Evolutionary conservation across 2,329 filamentous ascomycete species (phyloP).

Genomic region (Verticillium isaacii): DNA sequence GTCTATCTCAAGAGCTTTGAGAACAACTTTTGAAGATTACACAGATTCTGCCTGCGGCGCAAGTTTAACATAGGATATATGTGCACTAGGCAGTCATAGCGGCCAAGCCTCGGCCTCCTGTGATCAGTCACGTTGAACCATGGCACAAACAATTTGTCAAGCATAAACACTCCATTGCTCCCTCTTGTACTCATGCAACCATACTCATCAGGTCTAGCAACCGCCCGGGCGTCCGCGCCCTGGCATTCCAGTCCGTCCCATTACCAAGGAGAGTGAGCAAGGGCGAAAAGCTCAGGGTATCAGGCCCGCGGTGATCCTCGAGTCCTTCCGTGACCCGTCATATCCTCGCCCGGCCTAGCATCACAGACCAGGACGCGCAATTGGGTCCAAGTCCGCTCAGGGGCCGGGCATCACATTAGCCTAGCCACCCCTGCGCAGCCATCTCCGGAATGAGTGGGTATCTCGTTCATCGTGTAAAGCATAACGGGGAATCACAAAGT

Average conservation of each 20-base stretch:
- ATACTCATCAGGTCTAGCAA: background rate
- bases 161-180: background rate
- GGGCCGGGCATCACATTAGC: background rate
- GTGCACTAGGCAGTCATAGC: no score
- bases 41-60: no score
- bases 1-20: no score
- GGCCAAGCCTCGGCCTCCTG: no score
- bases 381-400: background rate
- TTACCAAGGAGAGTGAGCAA: background rate
- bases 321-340: background rate
- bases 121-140: no score
- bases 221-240: background rate
- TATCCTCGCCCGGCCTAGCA: background rate
- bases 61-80: no score
- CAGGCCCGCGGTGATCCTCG: background rate
- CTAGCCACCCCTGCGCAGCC: background rate
- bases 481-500: background rate
- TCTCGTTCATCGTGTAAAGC: constrained; percentile 1
- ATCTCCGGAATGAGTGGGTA: constrained; percentile 1
- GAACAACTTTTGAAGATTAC: no score
- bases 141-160: background rate
- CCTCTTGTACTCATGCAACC: background rate
- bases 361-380: background rate
- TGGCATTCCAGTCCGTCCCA: background rate
- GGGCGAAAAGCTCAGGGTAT: background rate